These are phyloP conservation scores for Fusarium sp. DNA, from an alignment of 2,329 filamentous ascomycete genomes.

Conservation along the genomic window DNA sequence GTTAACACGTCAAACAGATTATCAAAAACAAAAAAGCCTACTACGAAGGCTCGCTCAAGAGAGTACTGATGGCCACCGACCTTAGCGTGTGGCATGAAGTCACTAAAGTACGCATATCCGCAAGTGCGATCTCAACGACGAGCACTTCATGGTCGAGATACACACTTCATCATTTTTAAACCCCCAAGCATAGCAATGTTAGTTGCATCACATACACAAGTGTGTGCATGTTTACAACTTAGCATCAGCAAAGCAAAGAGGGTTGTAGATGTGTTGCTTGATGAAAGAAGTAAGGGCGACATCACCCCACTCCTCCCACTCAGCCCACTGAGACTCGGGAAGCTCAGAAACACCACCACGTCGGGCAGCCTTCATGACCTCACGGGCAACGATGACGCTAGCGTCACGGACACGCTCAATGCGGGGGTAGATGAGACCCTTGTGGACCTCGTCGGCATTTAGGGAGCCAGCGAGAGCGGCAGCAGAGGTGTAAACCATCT, in stretches of 20 bases:
- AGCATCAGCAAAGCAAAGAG: conserved; percentile 57
- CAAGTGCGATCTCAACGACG: conserved; percentile 39
- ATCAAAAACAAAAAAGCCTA: conserved; percentile 41
- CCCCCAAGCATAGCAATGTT: conserved; percentile 4
- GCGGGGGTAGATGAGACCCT: conserved; percentile 89
- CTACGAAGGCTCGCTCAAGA: conserved; percentile 40
- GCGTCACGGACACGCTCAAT: conserved; percentile 94
- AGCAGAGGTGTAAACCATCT: conserved; percentile 97
- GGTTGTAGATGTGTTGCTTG: conserved; percentile 71
- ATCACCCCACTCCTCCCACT: conserved; percentile 79
- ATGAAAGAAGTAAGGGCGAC: conserved; percentile 71
- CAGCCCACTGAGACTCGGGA: conserved; percentile 75
- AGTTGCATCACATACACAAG: conserved; percentile 30
- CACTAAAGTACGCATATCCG: conserved; percentile 30
- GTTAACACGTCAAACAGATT: conserved; percentile 47
- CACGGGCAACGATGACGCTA: conserved; percentile 84
- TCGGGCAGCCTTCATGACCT: conserved; percentile 93
- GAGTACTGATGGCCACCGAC: conserved; percentile 37
- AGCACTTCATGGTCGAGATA: conserved; percentile 38
- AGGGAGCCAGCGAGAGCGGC: conserved; percentile 82
- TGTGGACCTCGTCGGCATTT: conserved; percentile 82
- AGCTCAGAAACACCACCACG: conserved; percentile 80
- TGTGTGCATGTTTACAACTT: conserved; percentile 48
- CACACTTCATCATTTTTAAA: conserved; percentile 7
- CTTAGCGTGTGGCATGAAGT: conserved; percentile 30